Evolutionary conservation across 1,284 basidiomycete genomes (phyloP).

Genomic region (Fomitopsis pinicola): DNA sequence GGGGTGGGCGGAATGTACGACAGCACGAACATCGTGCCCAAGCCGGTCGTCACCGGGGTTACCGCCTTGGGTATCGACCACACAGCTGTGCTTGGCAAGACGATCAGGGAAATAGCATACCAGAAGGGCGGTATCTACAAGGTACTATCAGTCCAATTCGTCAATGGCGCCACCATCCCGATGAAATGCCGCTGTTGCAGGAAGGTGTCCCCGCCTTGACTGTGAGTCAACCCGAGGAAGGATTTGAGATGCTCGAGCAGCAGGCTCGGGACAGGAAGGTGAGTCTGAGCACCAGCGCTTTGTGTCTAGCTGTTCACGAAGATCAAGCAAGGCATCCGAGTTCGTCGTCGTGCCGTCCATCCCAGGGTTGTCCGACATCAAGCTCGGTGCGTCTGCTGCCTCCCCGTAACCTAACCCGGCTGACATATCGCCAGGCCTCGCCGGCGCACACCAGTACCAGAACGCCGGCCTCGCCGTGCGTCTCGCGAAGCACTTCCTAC

Average conservation of each 20-base stretch:
- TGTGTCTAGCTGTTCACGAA: neutral
- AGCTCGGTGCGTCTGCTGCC: constrained; percentile 50
- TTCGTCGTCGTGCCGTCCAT: constrained; percentile 55
- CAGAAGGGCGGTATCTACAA: constrained; percentile 99
- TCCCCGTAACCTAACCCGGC: neutral
- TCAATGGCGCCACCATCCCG: neutral
- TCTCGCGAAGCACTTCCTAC: constrained; percentile 70
- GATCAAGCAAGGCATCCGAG: constrained; percentile 32
- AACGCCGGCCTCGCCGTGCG: constrained; percentile 89
- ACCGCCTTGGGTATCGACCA: constrained; percentile 94
- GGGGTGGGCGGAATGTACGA: constrained; percentile 95
- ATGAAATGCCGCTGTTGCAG: constrained; percentile 30
- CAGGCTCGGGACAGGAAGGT: constrained; percentile 69
- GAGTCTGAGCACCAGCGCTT: constrained; percentile 5
- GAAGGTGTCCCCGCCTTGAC: constrained; percentile 82
- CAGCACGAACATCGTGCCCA: constrained; percentile 94
- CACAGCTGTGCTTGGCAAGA: constrained; percentile 87
- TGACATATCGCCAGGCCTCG: constrained; percentile 53
- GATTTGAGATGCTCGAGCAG: constrained; percentile 60
- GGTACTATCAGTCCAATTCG: constrained; percentile 30
- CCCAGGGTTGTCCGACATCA: constrained; percentile 46
- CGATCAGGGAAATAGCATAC: constrained; percentile 85
- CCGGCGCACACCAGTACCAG: constrained; percentile 85
- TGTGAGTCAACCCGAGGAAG: constrained; percentile 73
- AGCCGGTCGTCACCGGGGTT: constrained; percentile 86